phyloP scores from a whole-genome alignment of 345 rosid species.

The Trapa bicornis region DNA sequence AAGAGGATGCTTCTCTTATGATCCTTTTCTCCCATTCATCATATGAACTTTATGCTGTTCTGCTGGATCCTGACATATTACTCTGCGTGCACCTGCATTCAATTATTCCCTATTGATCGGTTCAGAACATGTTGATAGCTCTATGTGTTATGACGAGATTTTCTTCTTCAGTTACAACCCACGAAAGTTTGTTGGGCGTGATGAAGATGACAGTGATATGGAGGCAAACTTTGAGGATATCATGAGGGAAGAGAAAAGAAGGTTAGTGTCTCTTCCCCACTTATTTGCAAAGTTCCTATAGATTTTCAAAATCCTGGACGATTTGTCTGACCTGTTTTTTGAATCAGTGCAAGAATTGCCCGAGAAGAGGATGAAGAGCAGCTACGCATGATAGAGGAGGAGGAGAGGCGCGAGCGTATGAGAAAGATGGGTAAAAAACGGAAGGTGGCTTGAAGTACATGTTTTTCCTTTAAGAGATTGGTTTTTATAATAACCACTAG shows the following conservation, averaged over 20 bases:
- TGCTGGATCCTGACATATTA: background rate
- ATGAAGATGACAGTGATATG: constrained; percentile 59
- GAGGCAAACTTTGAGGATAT: constrained; percentile 81
- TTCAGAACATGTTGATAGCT: background rate
- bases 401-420: constrained; percentile 47
- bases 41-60: background rate
- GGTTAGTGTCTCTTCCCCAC: constrained; percentile 29
- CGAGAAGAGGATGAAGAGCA: constrained; percentile 61
- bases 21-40: background rate
- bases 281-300: background rate
- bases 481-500: background rate
- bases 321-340: background rate
- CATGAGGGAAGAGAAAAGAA: constrained; percentile 53
- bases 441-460: constrained; percentile 20
- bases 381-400: constrained; percentile 41
- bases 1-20: background rate
- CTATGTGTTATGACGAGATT: background rate
- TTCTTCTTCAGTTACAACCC: constrained; percentile 17
- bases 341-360: constrained; percentile 53
- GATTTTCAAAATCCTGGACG: background rate
- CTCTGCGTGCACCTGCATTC: background rate
- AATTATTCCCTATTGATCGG: background rate
- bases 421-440: constrained; percentile 30
- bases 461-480: background rate
- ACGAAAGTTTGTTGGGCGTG: constrained; percentile 18